Evolutionary conservation across 805 yeast species (phyloP), one percentile per base, ranked within the genome.

Genomic region (Sugiyamaella smithiae): DNA sequence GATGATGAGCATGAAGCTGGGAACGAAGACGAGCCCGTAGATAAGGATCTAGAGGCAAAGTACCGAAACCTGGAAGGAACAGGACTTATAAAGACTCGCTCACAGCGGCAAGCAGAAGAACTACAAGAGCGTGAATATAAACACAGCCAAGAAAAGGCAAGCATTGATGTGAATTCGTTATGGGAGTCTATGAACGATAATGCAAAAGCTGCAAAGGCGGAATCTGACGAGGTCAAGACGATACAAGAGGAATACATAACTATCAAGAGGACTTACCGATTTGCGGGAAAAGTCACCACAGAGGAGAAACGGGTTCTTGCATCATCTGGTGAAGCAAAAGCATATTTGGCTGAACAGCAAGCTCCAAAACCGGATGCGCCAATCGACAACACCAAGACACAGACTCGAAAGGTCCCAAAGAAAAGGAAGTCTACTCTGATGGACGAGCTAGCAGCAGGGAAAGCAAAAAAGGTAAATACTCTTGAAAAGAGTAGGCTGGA

Each of bases 401-500:
- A 56, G 6, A 17, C 37, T 5, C 28, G 42, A 33, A 2, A 51
- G 59, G 48, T 54, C n/a, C 58, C 57, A 9, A 63, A 52, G 43
- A 88, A 86, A 61, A 74, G 96, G 55, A 84, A 86, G 2, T 82
- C 91, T 22, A 68, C 88, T 25, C 69, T 89, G 5, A 90, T 86
- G 62, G 87, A 84, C 49, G 89, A 89, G 31, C 76, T 88, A 40
- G 71, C 79, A 38, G 76, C 82, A 8, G 74, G 85, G 2, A 79
- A 84, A 54, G 82, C 85, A 57, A 81, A 87, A 26, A 91, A 88
- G 63, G 73, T 93, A 53, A 86, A 95, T 20, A 93, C 99, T 0
- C 71, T 93, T 55, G 98, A 93, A 64, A 93, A 93, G 67, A 86
- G 96, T 1, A 74, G 95, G 54, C 73, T 93, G 44, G 99, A 93